Percentiles rank a stretch among this genome's conserved stretches.
Evolutionary conservation across 1,139 yeast species (phyloP).

Genomic region (Candida sojae): DNA sequence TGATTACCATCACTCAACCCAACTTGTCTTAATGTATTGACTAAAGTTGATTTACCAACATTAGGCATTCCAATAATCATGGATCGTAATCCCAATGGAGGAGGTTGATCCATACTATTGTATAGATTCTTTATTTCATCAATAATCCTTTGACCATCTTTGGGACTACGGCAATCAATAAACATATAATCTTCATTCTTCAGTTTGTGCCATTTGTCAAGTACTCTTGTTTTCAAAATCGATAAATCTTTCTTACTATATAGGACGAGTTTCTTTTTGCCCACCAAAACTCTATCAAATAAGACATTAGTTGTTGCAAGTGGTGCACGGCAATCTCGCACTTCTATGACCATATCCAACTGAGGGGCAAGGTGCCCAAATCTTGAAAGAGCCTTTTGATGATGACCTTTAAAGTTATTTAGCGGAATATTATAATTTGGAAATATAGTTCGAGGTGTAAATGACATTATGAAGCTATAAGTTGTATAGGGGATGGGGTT

Average conservation of each 20-base stretch:
- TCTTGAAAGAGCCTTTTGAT: slow-evolving; percentile 72
- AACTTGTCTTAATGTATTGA: slow-evolving; percentile 68
- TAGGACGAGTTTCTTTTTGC: slow-evolving; percentile 58
- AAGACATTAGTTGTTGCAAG: slow-evolving; percentile 77
- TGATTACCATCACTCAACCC: slow-evolving; percentile 31
- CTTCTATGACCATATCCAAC: slow-evolving; percentile 77
- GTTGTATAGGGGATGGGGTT: neutral
- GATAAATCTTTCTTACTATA: slow-evolving; percentile 70
- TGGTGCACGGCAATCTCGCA: slow-evolving; percentile 90
- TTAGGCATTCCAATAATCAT: slow-evolving; percentile 95
- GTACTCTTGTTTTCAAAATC: slow-evolving; percentile 29
- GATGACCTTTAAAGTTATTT: slow-evolving; percentile 91
- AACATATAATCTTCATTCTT: slow-evolving; percentile 56
- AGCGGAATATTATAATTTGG: slow-evolving; percentile 71
- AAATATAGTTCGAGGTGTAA: slow-evolving; percentile 49
- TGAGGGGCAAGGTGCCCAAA: slow-evolving; percentile 77
- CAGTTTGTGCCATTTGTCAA: slow-evolving; percentile 55
- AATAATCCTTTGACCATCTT: slow-evolving; percentile 55
- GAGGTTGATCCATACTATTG: slow-evolving; percentile 55
- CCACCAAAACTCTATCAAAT: slow-evolving; percentile 67
- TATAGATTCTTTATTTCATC: slow-evolving; percentile 48
- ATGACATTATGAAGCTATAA: slow-evolving; percentile 7
- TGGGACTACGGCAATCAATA: slow-evolving; percentile 57
- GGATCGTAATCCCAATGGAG: slow-evolving; percentile 79
- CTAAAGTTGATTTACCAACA: slow-evolving; percentile 93